Percentiles rank a stretch among this genome's conserved stretches.
phyloP scores from a whole-genome alignment of 192 early-diverging fungal genomes.

The Backusella westeae region DNA sequence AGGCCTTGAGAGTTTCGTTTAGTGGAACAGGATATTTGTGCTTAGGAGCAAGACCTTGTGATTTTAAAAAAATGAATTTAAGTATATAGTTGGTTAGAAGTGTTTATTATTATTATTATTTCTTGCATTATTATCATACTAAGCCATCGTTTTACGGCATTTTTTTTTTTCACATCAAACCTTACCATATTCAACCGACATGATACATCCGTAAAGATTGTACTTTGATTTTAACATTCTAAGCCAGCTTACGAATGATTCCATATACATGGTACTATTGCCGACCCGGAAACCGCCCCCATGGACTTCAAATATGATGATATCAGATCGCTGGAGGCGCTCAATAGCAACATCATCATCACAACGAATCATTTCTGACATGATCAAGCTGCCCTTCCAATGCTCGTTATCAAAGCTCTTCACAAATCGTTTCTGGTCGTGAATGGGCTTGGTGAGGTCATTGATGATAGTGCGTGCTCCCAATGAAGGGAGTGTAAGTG shows the following conservation, averaged over 20 bases:
- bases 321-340: slow-evolving; percentile 17
- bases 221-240: slow-evolving; percentile 24
- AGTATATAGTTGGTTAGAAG: neutral
- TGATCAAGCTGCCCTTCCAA: slow-evolving; percentile 31
- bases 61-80: neutral
- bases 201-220: slow-evolving; percentile 27
- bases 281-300: slow-evolving; percentile 36
- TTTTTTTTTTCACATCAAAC: neutral
- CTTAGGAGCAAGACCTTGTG: slow-evolving; percentile 24
- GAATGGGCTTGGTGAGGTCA: slow-evolving; percentile 25
- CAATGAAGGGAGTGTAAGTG: slow-evolving; percentile 11
- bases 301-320: slow-evolving; percentile 33
- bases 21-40: slow-evolving; percentile 28
- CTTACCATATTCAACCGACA: slow-evolving; percentile 36
- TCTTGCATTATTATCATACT: neutral
- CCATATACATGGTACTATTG: slow-evolving; percentile 32
- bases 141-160: neutral
- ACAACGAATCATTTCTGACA: slow-evolving; percentile 19
- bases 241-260: slow-evolving; percentile 28
- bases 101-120: neutral
- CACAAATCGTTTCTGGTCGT: slow-evolving; percentile 14
- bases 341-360: slow-evolving; percentile 11
- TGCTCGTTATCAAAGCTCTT: slow-evolving; percentile 14
- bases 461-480: slow-evolving; percentile 24
- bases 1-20: slow-evolving; percentile 17